Percentiles rank a stretch among this genome's conserved stretches.
phyloP scores from a whole-genome alignment of 257 asterid species.

The Haberlea rhodopensis region DNA sequence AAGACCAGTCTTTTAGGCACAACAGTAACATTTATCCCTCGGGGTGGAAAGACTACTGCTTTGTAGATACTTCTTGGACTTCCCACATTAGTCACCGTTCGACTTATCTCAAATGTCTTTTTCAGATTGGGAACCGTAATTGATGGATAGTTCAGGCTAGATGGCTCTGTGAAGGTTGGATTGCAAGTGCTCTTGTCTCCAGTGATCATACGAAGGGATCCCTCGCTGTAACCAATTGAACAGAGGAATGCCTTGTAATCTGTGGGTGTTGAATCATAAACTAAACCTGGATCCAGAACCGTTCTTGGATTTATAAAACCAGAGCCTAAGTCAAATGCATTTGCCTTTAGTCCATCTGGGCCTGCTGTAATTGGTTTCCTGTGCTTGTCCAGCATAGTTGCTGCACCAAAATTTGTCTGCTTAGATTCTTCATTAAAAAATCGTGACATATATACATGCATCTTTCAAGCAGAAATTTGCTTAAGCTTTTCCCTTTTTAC shows the following conservation, averaged over 20 bases:
- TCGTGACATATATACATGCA: background rate
- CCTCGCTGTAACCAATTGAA: slow-evolving; percentile 70
- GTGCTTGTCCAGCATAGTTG: slow-evolving; percentile 61
- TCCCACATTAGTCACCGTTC: slow-evolving; percentile 84
- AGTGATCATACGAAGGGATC: slow-evolving; percentile 61
- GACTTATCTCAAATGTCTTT: slow-evolving; percentile 40
- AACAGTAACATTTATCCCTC: slow-evolving; percentile 62
- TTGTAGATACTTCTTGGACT: slow-evolving; percentile 44
- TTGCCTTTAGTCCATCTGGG: slow-evolving; percentile 65
- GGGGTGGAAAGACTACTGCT: slow-evolving; percentile 59
- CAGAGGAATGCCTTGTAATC: slow-evolving; percentile 80
- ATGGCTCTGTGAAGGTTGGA: slow-evolving; percentile 43
- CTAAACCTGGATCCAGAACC: slow-evolving; percentile 75
- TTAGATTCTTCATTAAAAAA: slow-evolving; percentile 16
- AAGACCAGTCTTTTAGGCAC: slow-evolving; percentile 59
- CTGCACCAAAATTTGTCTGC: slow-evolving; percentile 43
- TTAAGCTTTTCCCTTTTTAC: slow-evolving; percentile 31
- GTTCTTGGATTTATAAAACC: slow-evolving; percentile 71
- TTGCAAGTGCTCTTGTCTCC: slow-evolving; percentile 74
- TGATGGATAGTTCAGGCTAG: slow-evolving; percentile 80
- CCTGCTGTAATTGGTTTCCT: slow-evolving; percentile 62
- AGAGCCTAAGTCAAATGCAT: slow-evolving; percentile 73
- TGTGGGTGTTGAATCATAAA: slow-evolving; percentile 60
- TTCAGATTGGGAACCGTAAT: slow-evolving; percentile 60
- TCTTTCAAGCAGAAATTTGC: background rate